Evolutionary conservation across 345 rosid genomes (phyloP).

Genomic region (Clarkia xantiana): DNA sequence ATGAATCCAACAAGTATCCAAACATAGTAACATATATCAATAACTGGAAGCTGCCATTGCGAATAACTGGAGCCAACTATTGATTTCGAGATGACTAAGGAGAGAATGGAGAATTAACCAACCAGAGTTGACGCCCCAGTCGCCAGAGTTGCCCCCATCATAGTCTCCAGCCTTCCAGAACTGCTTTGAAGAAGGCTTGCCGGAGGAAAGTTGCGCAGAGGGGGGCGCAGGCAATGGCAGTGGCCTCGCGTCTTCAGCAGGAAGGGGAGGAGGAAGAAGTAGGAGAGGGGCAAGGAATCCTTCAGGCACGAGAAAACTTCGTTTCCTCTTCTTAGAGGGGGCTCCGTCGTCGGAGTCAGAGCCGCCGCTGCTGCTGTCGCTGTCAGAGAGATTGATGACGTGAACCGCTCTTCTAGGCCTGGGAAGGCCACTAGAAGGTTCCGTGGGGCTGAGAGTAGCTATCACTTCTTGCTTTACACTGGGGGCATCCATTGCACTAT

Average conservation of each 20-base stretch:
- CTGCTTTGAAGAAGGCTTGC: conserved; percentile 31
- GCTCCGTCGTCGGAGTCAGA: conserved; percentile 22
- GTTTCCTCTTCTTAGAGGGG: conserved; percentile 16
- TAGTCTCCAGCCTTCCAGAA: conserved; percentile 96
- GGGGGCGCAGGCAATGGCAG: conserved; percentile 4
- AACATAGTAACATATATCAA: too few relatives aligned
- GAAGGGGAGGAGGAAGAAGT: conserved; percentile 1
- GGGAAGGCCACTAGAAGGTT: conserved; percentile 2
- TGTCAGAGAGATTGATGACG: conserved; percentile 41
- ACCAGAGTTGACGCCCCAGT: conserved; percentile 49
- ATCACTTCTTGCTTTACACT: conserved; percentile 29
- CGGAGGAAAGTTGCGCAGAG: neutral
- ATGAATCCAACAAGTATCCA: too few relatives aligned
- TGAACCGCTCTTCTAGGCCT: conserved; percentile 5
- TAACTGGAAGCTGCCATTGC: too few relatives aligned
- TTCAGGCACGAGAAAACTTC: conserved; percentile 22
- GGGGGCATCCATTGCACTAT: conserved; percentile 24
- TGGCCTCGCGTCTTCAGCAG: conserved; percentile 3
- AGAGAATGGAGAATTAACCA: neutral
- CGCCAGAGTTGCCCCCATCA: conserved; percentile 32
- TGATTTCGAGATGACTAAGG: too few relatives aligned
- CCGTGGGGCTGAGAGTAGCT: conserved; percentile 9
- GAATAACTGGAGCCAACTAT: too few relatives aligned
- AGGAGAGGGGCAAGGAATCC: conserved; percentile 40
- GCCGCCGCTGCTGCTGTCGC: conserved; percentile 38